Conservation (phyloP, 2,329 filamentous ascomycete genomes). For the Fusarium citri region DNA sequence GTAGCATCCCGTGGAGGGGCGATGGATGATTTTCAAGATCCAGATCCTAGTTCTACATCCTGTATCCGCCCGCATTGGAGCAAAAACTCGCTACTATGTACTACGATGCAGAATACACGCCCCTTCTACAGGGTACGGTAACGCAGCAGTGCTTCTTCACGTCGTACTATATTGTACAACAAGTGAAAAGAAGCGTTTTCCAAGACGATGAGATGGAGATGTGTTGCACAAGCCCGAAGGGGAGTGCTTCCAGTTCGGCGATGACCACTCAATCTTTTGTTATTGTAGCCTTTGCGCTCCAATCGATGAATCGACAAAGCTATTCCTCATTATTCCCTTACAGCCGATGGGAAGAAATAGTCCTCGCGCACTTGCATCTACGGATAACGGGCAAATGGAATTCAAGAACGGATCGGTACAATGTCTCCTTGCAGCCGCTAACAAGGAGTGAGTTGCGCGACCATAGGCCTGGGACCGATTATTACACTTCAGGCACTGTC, state of each 20-base stretch:
- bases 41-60: conserved; percentile 39
- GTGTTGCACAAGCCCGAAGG: conserved; percentile 16
- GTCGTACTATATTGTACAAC: conserved; percentile 24
- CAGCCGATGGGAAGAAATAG: background rate
- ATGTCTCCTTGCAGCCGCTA: conserved; percentile 28
- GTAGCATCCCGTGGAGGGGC: conserved; percentile 42
- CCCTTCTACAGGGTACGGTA: conserved; percentile 3
- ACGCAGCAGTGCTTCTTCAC: conserved; percentile 10
- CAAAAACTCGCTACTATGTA: conserved; percentile 26
- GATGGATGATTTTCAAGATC: conserved; percentile 41
- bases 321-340: conserved; percentile 2
- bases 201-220: conserved; percentile 24
- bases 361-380: background rate
- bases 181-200: conserved; percentile 17
- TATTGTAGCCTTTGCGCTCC: background rate
- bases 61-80: conserved; percentile 22
- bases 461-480: conserved; percentile 29
- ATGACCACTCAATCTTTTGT: conserved; percentile 24
- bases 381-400: background rate
- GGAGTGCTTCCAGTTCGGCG: conserved; percentile 47
- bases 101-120: conserved; percentile 6
- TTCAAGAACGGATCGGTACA: conserved; percentile 11
- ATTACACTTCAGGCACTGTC: background rate
- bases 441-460: conserved; percentile 36
- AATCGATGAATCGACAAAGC: background rate